Evolutionary conservation across 192 early-diverging fungal genomes (phyloP), one percentile per base, ranked within the genome.

Genomic region (Lobosporangium transversale): DNA sequence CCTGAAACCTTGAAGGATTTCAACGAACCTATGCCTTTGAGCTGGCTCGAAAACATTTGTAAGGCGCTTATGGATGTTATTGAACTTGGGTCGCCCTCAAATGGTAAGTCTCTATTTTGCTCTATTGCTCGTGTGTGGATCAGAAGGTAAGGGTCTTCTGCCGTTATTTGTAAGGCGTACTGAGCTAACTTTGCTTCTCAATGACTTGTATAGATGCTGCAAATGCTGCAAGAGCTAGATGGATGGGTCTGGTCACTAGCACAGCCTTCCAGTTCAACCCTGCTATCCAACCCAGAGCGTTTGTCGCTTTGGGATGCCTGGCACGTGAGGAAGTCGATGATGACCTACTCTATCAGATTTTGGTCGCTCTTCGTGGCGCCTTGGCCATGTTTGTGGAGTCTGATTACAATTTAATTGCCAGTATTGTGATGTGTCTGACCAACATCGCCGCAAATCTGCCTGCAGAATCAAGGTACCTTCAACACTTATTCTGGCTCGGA

Each of bases 251-350:
- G 54, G 90, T 97, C 15, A 89, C 94, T 10, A 91, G 93, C 40
- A 93, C 92, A 51, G 94, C 97, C 0, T 98, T 98, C 87, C 92
- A 95, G 62, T 93, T 91, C 80, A 96, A 97, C 70, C 94, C 93
- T 6, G 94, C 95, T 0, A 89, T 97, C 29, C 97, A 98, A 78
- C 95, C 97, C 4, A 89, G 96, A 33, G 93, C 97, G 1, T 98
- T 97, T 81, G 92, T 96, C 26, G 85, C 91, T 18, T 83, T 98
- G 29, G 97, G 97, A 21, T 92, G 90, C 42, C 83, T 98, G 45
- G 94, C 93, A 3, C 84, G 90, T 26, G 93, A 96, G 68, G 94
- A 94, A 62, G 91, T 95, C 0, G 95, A 97, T 59, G 94, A 97
- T 57, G 95, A 96, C 66, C 55, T 97, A 49, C 69, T 97, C n/a